phyloP scores from a whole-genome alignment of 768 basidiomycete species.

The Mrakia blollopis region DNA sequence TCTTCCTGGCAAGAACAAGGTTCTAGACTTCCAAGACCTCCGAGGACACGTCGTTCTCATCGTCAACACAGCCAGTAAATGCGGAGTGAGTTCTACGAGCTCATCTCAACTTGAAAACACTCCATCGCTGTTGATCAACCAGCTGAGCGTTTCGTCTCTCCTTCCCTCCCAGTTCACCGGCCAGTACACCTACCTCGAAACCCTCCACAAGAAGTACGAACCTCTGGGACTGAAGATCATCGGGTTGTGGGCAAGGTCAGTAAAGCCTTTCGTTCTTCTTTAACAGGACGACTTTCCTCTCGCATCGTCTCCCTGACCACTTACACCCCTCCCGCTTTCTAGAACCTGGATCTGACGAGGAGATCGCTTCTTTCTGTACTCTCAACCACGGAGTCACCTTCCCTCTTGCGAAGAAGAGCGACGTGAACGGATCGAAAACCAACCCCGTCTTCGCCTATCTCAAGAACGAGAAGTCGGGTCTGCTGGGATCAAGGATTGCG shows the following conservation, averaged over 20 bases:
- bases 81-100: background rate
- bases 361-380: slow-evolving; percentile 51
- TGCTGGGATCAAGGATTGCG: slow-evolving; percentile 35
- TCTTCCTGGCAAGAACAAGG: slow-evolving; percentile 13
- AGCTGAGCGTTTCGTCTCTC: no score
- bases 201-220: slow-evolving; percentile 78
- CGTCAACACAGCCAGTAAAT: background rate
- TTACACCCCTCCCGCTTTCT: background rate
- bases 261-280: background rate
- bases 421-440: slow-evolving; percentile 8
- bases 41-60: slow-evolving; percentile 17
- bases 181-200: slow-evolving; percentile 62
- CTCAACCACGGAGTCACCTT: slow-evolving; percentile 84
- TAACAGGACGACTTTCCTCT: background rate
- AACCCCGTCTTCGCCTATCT: slow-evolving; percentile 18
- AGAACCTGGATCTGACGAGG: slow-evolving; percentile 70
- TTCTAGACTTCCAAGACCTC: slow-evolving; percentile 4
- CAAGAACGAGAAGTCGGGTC: slow-evolving; percentile 33
- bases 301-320: background rate
- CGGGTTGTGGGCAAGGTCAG: slow-evolving; percentile 51
- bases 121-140: no score
- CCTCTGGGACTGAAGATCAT: slow-evolving; percentile 59
- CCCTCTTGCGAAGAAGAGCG: slow-evolving; percentile 75
- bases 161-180: slow-evolving; percentile 40
- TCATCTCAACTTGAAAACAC: background rate